Conservation (phyloP, 2,329 filamentous ascomycete genomes). For the Cryphonectria radicalis region DNA sequence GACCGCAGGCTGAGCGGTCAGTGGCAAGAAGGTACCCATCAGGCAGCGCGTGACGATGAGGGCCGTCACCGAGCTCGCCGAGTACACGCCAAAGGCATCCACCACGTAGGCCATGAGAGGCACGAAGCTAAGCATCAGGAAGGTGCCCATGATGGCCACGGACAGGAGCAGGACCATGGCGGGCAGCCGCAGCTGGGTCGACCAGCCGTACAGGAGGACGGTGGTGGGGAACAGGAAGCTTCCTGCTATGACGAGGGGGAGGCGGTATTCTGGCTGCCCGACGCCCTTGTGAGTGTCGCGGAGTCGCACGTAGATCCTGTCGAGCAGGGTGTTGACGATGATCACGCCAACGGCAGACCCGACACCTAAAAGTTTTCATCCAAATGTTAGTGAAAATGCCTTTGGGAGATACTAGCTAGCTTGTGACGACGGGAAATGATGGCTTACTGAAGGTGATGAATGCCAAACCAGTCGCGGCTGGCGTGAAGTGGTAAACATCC, state of each 20-base stretch:
- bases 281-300: constrained; percentile 44
- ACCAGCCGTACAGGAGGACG: constrained; percentile 56
- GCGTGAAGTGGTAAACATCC: constrained; percentile 52
- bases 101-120: constrained; percentile 61
- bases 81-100: constrained; percentile 59
- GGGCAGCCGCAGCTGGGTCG: constrained; percentile 47
- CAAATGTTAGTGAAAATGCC: constrained; percentile 29
- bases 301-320: constrained; percentile 57
- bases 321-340: constrained; percentile 55
- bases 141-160: constrained; percentile 50
- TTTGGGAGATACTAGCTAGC: too few species aligned
- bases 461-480: constrained; percentile 54
- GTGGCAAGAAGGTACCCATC: constrained; percentile 60
- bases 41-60: constrained; percentile 60
- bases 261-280: constrained; percentile 57
- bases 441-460: constrained; percentile 58
- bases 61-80: constrained; percentile 61
- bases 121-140: constrained; percentile 51
- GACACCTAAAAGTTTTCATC: constrained; percentile 42
- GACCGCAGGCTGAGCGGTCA: constrained; percentile 53
- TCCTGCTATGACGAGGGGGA: constrained; percentile 56
- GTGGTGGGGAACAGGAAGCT: constrained; percentile 50
- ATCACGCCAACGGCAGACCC: constrained; percentile 53
- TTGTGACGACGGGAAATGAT: too few species aligned
- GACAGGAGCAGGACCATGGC: constrained; percentile 48